Conservation (phyloP, 208 protist species). For the Leptomonas pyrrhocoris region DNA sequence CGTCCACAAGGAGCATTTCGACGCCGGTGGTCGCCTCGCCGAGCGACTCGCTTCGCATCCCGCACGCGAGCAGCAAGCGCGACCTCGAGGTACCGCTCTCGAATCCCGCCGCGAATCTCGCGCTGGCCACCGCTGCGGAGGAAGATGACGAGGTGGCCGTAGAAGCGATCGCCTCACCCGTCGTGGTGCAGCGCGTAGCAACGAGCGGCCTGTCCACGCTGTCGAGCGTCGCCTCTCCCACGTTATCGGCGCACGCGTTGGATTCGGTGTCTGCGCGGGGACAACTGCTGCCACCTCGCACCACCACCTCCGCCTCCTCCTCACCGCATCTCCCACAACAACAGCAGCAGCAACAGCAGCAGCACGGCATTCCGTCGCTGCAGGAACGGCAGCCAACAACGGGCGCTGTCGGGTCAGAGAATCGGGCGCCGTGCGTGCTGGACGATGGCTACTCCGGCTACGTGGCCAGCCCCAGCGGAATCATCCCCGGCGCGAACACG, state of each 20-base stretch:
- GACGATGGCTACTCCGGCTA: constrained; percentile 6
- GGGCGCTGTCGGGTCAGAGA: background rate
- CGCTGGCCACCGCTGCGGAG: constrained; percentile 1
- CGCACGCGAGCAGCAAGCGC: background rate
- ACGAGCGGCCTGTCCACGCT: background rate
- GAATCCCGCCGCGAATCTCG: constrained; percentile 1
- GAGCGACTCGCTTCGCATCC: background rate
- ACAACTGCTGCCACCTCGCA: background rate
- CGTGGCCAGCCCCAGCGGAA: background rate
- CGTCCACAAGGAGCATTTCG: background rate
- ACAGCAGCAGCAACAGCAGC: constrained; percentile 6
- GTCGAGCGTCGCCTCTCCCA: constrained; percentile 5
- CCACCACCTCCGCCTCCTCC: background rate
- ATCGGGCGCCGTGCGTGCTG: background rate
- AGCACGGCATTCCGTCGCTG: background rate
- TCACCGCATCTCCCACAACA: constrained; percentile 1
- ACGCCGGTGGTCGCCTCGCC: background rate
- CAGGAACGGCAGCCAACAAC: background rate
- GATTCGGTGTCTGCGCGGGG: background rate
- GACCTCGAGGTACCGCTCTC: constrained; percentile 7
- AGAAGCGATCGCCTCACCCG: constrained; percentile 11
- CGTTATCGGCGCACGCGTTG: constrained; percentile 3
- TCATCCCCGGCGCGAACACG: background rate
- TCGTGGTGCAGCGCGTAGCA: background rate
- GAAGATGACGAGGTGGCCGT: constrained; percentile 18